These are phyloP conservation scores for Desmodesmus armatus DNA, from an alignment of 139 green algal genomes.

Conservation along the genomic window DNA sequence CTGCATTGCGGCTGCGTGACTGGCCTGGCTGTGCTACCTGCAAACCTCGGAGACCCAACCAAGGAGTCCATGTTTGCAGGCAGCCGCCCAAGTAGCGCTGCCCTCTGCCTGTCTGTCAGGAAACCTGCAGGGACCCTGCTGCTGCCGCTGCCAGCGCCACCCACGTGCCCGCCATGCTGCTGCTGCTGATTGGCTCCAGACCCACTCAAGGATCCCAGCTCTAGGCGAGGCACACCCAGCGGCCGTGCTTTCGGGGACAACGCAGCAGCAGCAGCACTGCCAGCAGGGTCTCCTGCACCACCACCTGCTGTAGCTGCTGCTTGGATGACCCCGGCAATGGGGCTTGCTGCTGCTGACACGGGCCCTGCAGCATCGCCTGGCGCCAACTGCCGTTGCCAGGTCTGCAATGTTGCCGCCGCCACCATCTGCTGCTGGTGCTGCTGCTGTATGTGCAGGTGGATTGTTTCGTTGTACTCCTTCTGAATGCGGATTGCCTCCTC, in stretches of 20 bases:
- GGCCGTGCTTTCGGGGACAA: not conserved
- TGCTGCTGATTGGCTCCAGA: no score
- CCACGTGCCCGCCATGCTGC: not conserved
- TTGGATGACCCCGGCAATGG: no score
- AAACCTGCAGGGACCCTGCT: not conserved
- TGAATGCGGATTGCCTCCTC: constrained; percentile 7
- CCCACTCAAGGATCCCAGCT: not conserved
- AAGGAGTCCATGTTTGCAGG: not conserved
- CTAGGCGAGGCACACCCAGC: not conserved
- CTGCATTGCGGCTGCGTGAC: not conserved
- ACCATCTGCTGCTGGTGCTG: constrained; percentile 3
- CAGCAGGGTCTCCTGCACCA: not conserved
- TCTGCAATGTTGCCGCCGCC: not conserved
- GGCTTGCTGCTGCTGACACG: not conserved
- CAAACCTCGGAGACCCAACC: not conserved
- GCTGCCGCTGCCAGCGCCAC: not conserved
- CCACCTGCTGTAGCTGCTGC: not conserved
- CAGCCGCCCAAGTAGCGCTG: not conserved
- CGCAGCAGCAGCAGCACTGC: not conserved
- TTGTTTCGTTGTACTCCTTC: constrained; percentile 23
- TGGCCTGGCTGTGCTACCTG: no score
- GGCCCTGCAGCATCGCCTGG: not conserved
- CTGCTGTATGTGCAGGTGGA: not conserved
- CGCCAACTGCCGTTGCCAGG: not conserved
- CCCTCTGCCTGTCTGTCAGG: not conserved